Percentiles rank a stretch among this genome's conserved stretches.
Evolutionary conservation across 495 filamentous ascomycete genomes (phyloP).

Genomic region (Terfezia claveryi): DNA sequence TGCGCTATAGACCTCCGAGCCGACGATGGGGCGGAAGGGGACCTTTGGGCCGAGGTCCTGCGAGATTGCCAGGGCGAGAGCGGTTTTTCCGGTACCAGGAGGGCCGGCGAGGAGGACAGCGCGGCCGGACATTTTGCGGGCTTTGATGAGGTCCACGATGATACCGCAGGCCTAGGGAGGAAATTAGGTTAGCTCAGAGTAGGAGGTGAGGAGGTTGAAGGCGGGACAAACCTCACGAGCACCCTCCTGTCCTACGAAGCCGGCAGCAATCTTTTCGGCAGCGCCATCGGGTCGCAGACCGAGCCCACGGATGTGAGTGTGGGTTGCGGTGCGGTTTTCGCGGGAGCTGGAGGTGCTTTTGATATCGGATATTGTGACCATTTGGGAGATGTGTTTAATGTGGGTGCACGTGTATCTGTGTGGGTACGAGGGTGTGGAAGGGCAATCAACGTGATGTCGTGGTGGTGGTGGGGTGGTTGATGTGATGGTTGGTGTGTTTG

Average conservation of each 20-base stretch:
- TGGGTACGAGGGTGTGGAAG: not conserved
- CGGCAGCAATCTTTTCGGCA: conserved; percentile 50
- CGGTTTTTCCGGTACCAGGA: conserved; percentile 91
- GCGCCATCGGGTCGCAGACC: conserved; percentile 64
- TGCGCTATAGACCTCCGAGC: conserved; percentile 87
- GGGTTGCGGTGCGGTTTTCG: conserved; percentile 84
- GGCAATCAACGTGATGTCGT: not conserved
- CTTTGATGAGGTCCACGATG: conserved; percentile 79
- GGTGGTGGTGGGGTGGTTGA: not conserved
- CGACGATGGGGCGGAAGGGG: conserved; percentile 90
- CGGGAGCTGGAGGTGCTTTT: conserved; percentile 58
- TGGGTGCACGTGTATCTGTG: not conserved
- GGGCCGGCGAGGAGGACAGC: conserved; percentile 79
- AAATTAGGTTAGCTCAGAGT: not conserved
- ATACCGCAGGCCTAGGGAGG: conserved; percentile 58
- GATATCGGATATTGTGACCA: conserved; percentile 92
- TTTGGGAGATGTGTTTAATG: conserved; percentile 20
- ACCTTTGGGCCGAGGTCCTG: conserved; percentile 94
- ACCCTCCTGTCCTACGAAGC: conserved; percentile 72
- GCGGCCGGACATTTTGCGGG: conserved; percentile 90
- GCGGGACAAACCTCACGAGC: conserved; percentile 44
- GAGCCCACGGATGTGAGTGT: conserved; percentile 91
- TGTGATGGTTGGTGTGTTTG: not conserved
- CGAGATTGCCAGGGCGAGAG: conserved; percentile 76
- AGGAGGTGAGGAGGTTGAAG: conserved; percentile 15